These are phyloP conservation scores for Serpula lacrymans DNA, from an alignment of 768 basidiomycete species.

Conservation along the genomic window DNA sequence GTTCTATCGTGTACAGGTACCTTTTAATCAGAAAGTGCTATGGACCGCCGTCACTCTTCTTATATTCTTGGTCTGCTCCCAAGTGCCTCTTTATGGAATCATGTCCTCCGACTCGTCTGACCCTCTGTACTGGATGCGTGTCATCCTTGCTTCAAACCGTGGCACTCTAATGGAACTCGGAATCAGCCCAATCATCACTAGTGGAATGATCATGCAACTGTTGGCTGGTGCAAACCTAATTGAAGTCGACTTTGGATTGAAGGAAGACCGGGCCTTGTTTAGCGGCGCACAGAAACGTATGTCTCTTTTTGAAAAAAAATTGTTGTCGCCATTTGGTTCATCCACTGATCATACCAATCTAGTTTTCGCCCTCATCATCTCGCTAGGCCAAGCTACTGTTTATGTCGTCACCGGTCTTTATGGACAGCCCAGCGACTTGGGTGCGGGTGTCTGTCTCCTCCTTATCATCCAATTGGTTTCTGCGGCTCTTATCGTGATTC, in stretches of 20 bases:
- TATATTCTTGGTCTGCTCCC: conserved; percentile 99
- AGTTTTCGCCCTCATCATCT: conserved; percentile 97
- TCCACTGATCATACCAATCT: conserved; percentile 6
- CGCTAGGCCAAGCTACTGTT: conserved; percentile 94
- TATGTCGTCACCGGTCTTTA: conserved; percentile 97
- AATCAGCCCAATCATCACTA: conserved; percentile 95
- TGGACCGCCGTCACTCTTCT: conserved; percentile 99
- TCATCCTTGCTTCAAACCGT: conserved; percentile 97
- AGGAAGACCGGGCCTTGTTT: conserved; percentile 95
- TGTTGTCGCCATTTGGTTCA: neutral
- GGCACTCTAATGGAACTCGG: conserved; percentile 99
- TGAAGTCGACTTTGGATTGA: conserved; percentile 94
- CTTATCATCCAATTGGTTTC: conserved; percentile 95
- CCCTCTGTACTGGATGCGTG: conserved; percentile 99
- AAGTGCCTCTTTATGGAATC: conserved; percentile 98
- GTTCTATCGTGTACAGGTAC: conserved; percentile 53
- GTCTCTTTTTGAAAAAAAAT: conserved; percentile 25
- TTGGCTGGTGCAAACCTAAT: conserved; percentile 96
- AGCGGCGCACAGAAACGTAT: conserved; percentile 95
- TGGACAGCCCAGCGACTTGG: conserved; percentile 88
- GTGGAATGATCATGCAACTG: conserved; percentile 99
- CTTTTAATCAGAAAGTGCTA: conserved; percentile 97
- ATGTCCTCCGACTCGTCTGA: conserved; percentile 99
- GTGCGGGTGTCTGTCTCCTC: conserved; percentile 94
- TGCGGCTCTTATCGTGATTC: conserved; percentile 93